These are phyloP conservation scores for Zygosaccharomyces kombuchaensis DNA, from an alignment of 805 yeast species.

Conservation along the genomic window DNA sequence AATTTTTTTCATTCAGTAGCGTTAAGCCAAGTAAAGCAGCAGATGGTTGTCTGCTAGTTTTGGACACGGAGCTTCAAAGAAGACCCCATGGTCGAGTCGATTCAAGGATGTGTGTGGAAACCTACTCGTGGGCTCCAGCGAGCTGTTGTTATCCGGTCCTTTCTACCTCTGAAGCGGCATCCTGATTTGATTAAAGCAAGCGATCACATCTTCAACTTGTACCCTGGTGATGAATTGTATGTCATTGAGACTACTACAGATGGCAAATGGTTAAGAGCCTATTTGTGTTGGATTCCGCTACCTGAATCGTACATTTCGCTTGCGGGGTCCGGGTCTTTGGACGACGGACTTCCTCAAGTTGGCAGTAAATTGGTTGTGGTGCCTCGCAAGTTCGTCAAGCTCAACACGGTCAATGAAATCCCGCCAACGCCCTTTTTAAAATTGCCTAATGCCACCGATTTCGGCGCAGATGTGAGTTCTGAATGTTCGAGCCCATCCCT, in stretches of 20 bases:
- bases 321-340: constrained; percentile 41
- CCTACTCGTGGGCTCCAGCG: constrained; percentile 45
- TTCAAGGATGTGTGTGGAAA: constrained; percentile 34
- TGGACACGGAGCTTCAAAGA: neutral
- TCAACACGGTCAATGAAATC: constrained; percentile 42
- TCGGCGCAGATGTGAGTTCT: constrained; percentile 12
- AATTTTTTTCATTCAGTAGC: constrained; percentile 1
- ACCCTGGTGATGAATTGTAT: constrained; percentile 74
- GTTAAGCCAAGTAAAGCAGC: neutral
- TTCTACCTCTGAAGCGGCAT: constrained; percentile 42
- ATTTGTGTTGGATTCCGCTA: constrained; percentile 60
- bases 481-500: constrained; percentile 34
- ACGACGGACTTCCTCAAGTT: constrained; percentile 59
- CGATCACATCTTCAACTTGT: constrained; percentile 47
- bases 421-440: constrained; percentile 31
- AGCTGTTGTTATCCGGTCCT: constrained; percentile 43
- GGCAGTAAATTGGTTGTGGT: constrained; percentile 52
- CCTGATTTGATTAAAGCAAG: constrained; percentile 34
- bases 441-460: constrained; percentile 26
- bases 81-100: neutral
- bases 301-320: constrained; percentile 63
- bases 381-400: constrained; percentile 52
- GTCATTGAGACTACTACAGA: constrained; percentile 56
- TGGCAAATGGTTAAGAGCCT: constrained; percentile 76
- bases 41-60: neutral